Base-by-base conservation (phyloP, 1,284 basidiomycete species). In the Chondrostereum purpureum region DNA sequence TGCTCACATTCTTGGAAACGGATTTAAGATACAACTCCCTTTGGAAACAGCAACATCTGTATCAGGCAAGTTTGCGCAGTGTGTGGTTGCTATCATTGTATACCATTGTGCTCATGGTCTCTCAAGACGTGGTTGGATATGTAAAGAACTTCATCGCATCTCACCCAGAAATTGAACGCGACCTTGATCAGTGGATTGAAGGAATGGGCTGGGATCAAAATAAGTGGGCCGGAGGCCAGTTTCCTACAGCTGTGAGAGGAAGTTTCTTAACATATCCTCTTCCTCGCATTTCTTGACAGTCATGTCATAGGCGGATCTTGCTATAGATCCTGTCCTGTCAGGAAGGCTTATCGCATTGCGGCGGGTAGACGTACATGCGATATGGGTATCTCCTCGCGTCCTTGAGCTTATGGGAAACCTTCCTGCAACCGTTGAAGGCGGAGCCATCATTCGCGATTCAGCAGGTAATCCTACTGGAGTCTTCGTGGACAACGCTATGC, bases 181-280 rank as follows among this genome's bases (percentile, higher is more conserved):
- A 81, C 47, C 68, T 64, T 4, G 69, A 73, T 2, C 67, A 63
- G 3, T 95, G 90, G 90, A 78, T 96, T 44, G 69, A 83, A 54
- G 93, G 91, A 3, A 78, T 87, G 68, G 93, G 92, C 4, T 97
- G 93, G 92, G 90, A 97, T 59, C 92, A 97, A 62, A 95, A 88
- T 3, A 70, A 75, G 47, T 88, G 84, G 84, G 53, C 73, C 1
- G 76, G 70, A 14, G 66, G 74, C 19, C 62, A 72, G 20, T 94
- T 92, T 56, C 92, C 93, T 1, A 85, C 77, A 18, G 85, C 88
- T 3, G 91, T 91, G 53, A 42, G 79, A n/a, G n/a, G n/a, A n/a
- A n/a, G n/a, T n/a, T n/a, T n/a, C n/a, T n/a, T n/a, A n/a, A n/a
- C n/a, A n/a, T n/a, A n/a, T n/a, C 18, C 10, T 10, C 36, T 38